Conservation (phyloP, 352 stramenopile genomes). For the Pythium sp. region DNA sequence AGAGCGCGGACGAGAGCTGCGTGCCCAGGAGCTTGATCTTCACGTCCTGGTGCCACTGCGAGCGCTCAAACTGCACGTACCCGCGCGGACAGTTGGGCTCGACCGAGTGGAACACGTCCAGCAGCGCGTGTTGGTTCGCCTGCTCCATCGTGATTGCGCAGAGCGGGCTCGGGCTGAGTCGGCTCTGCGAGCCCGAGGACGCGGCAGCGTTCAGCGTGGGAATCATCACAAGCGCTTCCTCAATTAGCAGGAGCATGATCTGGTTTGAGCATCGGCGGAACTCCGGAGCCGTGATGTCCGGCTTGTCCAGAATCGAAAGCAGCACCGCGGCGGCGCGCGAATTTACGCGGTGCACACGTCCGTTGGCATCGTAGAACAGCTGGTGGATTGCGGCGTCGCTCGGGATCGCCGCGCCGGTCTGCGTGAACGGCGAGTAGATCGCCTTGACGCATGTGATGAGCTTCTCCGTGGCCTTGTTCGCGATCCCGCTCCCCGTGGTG, state of each 20-base stretch:
- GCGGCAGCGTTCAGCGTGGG: slow-evolving; percentile 10
- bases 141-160: slow-evolving; percentile 13
- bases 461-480: slow-evolving; percentile 14
- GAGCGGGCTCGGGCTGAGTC: slow-evolving; percentile 5
- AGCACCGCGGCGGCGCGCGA: slow-evolving; percentile 18
- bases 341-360: slow-evolving; percentile 17
- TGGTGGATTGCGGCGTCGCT: not conserved
- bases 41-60: slow-evolving; percentile 19
- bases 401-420: not conserved
- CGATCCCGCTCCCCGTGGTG: not conserved
- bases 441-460: slow-evolving; percentile 19
- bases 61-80: slow-evolving; percentile 20
- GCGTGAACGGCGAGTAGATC: slow-evolving; percentile 19
- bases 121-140: slow-evolving; percentile 17
- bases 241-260: slow-evolving; percentile 32
- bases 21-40: slow-evolving; percentile 18
- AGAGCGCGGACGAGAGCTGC: slow-evolving; percentile 18
- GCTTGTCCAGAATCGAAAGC: slow-evolving; percentile 20
- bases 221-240: slow-evolving; percentile 33
- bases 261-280: slow-evolving; percentile 31
- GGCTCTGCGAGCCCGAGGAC: not conserved
- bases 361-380: not conserved
- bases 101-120: slow-evolving; percentile 27
- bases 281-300: slow-evolving; percentile 12
- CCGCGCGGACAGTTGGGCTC: slow-evolving; percentile 28